Percentiles rank a stretch among this genome's conserved stretches.
phyloP scores from a whole-genome alignment of 306 rosid species.

The Senna siamea region DNA sequence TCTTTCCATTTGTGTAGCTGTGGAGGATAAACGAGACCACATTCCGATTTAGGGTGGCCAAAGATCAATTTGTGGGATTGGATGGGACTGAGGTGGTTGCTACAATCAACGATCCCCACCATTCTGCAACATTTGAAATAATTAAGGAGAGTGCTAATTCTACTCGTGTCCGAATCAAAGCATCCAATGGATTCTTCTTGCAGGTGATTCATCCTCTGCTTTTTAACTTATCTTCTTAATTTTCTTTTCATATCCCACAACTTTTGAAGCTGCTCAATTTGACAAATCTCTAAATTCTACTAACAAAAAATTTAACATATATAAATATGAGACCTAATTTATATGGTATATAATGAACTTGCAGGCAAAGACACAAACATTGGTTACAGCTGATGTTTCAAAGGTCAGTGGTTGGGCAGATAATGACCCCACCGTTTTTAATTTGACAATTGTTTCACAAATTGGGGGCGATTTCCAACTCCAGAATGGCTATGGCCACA shows the following conservation, averaged over 20 bases:
- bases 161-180: conserved; percentile 59
- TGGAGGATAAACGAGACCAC: conserved; percentile 69
- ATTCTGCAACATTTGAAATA: conserved; percentile 49
- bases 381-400: conserved; percentile 64
- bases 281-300: too few species aligned
- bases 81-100: conserved; percentile 56
- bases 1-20: conserved; percentile 38
- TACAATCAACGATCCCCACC: conserved; percentile 37
- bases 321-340: too few species aligned
- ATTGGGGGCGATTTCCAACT: conserved; percentile 70
- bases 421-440: conserved; percentile 66
- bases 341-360: conserved; percentile 36
- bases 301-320: too few species aligned
- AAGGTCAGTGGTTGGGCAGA: conserved; percentile 55
- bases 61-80: conserved; percentile 67
- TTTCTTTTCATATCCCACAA: background rate
- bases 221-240: background rate
- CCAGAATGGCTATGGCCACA: conserved; percentile 60
- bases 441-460: background rate
- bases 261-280: too few species aligned
- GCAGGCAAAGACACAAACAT: conserved; percentile 66
- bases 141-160: conserved; percentile 47
- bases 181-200: conserved; percentile 64
- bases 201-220: conserved; percentile 46
- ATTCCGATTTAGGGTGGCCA: conserved; percentile 64